Evolutionary conservation across 805 yeast species (phyloP).

Genomic region (Zygosaccharomyces kombuchaensis): DNA sequence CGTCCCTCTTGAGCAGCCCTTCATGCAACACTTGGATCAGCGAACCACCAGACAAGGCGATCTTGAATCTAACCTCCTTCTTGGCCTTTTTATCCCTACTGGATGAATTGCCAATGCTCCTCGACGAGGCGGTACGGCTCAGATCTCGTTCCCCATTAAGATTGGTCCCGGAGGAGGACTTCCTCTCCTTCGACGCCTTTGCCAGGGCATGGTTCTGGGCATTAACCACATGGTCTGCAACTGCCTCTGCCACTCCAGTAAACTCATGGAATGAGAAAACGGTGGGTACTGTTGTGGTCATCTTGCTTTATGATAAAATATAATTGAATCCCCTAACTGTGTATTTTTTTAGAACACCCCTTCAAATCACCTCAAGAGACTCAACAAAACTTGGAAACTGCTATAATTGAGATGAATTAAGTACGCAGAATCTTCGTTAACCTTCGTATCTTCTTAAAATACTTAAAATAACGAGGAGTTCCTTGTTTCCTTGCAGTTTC

Average conservation of each 20-base stretch:
- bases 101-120: constrained; percentile 15
- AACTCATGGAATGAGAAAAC: constrained; percentile 90
- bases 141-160: constrained; percentile 15
- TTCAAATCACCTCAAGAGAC: neutral
- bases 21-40: constrained; percentile 79
- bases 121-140: constrained; percentile 21
- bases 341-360: neutral
- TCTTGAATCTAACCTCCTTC: constrained; percentile 70
- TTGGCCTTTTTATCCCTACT: constrained; percentile 37
- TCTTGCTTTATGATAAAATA: constrained; percentile 24
- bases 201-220: constrained; percentile 64
- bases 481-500: neutral
- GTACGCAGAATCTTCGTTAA: neutral
- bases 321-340: neutral
- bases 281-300: constrained; percentile 93
- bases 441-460: neutral
- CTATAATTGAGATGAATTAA: neutral
- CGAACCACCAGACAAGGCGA: constrained; percentile 93
- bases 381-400: neutral
- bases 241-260: constrained; percentile 90
- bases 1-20: constrained; percentile 72
- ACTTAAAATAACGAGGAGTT: neutral
- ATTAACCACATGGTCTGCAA: constrained; percentile 87
- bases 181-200: constrained; percentile 18
- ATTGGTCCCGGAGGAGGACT: constrained; percentile 20